Evolutionary conservation across 495 filamentous ascomycete species (phyloP).

Genomic region (Bombardia bombarda): DNA sequence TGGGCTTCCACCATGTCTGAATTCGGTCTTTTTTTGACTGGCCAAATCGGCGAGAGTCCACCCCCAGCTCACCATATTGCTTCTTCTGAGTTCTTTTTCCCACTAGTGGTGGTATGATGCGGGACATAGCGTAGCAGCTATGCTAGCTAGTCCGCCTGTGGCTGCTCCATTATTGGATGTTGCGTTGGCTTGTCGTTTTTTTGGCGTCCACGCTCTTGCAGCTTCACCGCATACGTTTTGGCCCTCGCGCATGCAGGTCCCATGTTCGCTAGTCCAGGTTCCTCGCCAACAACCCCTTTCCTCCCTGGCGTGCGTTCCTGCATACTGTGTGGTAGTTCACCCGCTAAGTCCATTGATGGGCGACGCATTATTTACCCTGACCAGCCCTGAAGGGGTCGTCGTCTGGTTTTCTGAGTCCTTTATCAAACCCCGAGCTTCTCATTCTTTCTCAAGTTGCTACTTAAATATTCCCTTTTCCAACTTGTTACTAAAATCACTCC

Average conservation of each 20-base stretch:
- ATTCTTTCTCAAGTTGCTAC: constrained; percentile 3
- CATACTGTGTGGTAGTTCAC: constrained; percentile 16
- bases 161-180: constrained; percentile 1
- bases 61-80: neutral
- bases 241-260: constrained; percentile 23
- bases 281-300: constrained; percentile 11
- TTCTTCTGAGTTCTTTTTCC: neutral
- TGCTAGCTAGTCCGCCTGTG: neutral
- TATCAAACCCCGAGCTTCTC: constrained; percentile 2
- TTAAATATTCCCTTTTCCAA: constrained; percentile 1
- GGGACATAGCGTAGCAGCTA: neutral
- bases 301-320: constrained; percentile 15
- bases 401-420: constrained; percentile 4
- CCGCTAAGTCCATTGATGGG: constrained; percentile 13
- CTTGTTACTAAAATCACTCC: constrained; percentile 9
- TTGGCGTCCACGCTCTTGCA: constrained; percentile 7
- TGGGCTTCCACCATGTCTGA: neutral
- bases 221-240: constrained; percentile 17
- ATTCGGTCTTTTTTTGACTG: neutral
- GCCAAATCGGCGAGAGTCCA: neutral
- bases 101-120: neutral
- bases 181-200: neutral
- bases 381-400: constrained; percentile 6
- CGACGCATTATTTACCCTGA: constrained; percentile 7
- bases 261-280: constrained; percentile 11